Conservation (phyloP, 768 basidiomycete species). For the Daedaleopsis nitida region DNA sequence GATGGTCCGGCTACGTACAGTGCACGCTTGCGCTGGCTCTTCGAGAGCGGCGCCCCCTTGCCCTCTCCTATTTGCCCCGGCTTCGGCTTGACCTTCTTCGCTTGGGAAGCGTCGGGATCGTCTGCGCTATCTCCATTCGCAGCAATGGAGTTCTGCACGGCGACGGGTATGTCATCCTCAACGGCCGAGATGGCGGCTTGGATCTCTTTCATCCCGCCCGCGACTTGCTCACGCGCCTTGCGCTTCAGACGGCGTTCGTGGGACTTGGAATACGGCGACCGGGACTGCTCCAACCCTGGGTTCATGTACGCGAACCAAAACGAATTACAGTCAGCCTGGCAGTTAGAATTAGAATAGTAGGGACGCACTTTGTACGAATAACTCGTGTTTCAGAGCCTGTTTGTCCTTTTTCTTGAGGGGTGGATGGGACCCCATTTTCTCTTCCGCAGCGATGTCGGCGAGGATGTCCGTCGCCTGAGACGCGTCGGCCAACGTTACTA, state of each 20-base stretch:
- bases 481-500: constrained; percentile 9
- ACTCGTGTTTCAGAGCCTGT: constrained; percentile 62
- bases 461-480: constrained; percentile 50
- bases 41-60: constrained; percentile 56
- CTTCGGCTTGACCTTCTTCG: constrained; percentile 32
- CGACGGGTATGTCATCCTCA: constrained; percentile 37
- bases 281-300: constrained; percentile 51
- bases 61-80: constrained; percentile 69
- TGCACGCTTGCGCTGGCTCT: constrained; percentile 63
- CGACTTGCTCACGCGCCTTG: constrained; percentile 51
- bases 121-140: constrained; percentile 8
- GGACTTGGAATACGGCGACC: constrained; percentile 67
- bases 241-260: constrained; percentile 71
- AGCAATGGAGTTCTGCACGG: constrained; percentile 19
- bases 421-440: constrained; percentile 19
- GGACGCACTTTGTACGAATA: constrained; percentile 64
- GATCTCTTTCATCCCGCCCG: constrained; percentile 36
- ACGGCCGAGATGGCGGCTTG: constrained; percentile 57
- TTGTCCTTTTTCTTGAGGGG: constrained; percentile 65
- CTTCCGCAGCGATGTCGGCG: constrained; percentile 32
- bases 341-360: not conserved
- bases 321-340: not conserved
- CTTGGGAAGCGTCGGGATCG: constrained; percentile 20
- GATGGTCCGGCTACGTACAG: constrained; percentile 46
- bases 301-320: not conserved